phyloP scores from a whole-genome alignment of 2,329 filamentous ascomycete genomes.

The Aspergillus floridensis region DNA sequence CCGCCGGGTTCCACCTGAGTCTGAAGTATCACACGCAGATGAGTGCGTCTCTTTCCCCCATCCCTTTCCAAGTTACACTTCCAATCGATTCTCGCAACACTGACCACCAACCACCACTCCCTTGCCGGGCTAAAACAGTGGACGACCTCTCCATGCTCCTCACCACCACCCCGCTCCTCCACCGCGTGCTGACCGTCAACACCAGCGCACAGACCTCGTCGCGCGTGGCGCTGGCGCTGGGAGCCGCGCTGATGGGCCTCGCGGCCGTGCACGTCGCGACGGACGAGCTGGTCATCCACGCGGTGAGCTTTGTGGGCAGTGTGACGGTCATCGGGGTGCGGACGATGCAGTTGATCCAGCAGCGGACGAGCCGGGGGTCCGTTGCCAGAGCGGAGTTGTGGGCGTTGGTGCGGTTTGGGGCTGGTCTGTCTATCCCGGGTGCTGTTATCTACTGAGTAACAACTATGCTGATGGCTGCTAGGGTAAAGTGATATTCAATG shows the following conservation, averaged over 20 bases:
- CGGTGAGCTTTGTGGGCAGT: conserved; percentile 13
- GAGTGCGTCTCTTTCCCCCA: conserved; percentile 14
- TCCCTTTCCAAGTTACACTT: no score
- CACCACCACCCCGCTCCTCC: conserved; percentile 21
- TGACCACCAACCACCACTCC: background rate
- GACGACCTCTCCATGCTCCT: conserved; percentile 26
- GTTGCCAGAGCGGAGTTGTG: conserved; percentile 15
- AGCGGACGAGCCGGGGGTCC: conserved; percentile 12
- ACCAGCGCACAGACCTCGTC: conserved; percentile 6
- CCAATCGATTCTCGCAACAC: background rate
- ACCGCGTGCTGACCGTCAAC: conserved; percentile 21
- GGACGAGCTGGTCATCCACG: conserved; percentile 21
- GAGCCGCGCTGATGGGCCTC: background rate
- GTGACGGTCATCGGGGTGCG: conserved; percentile 16
- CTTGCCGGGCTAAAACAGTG: conserved; percentile 2
- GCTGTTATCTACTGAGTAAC: no score
- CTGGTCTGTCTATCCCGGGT: background rate
- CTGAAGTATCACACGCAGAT: conserved; percentile 32
- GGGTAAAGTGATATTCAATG: conserved; percentile 19
- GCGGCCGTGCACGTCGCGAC: conserved; percentile 16
- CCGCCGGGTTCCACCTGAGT: conserved; percentile 24
- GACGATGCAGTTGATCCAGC: conserved; percentile 15
- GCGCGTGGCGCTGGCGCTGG: conserved; percentile 7
- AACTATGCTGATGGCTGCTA: background rate
- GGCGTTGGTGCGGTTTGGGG: conserved; percentile 21